Evolutionary conservation across 2,329 filamentous ascomycete genomes (phyloP).

Genomic region (Sporothrix dimorphospora): DNA sequence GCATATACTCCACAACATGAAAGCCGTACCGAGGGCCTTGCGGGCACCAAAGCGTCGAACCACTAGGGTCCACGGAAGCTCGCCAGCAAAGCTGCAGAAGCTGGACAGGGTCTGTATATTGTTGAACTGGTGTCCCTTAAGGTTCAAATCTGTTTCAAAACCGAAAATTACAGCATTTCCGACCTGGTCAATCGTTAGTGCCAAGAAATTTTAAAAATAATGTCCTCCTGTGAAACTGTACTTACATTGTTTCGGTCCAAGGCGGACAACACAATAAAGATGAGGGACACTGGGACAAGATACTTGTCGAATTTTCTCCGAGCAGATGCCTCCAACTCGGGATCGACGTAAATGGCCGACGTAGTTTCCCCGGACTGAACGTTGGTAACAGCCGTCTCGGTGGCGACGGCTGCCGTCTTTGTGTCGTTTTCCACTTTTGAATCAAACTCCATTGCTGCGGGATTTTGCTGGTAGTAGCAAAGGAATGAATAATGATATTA

Average conservation of each 20-base stretch:
- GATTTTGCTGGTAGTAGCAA: too few relatives aligned
- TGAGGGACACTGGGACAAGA: conserved; percentile 29
- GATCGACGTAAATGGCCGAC: conserved; percentile 30
- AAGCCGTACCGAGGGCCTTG: not conserved
- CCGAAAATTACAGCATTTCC: conserved; percentile 30
- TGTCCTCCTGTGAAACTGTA: too few relatives aligned
- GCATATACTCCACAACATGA: conserved; percentile 27
- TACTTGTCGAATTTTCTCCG: conserved; percentile 32
- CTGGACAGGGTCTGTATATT: conserved; percentile 29
- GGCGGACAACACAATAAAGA: conserved; percentile 28
- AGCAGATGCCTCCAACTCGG: conserved; percentile 27
- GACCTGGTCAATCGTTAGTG: not conserved
- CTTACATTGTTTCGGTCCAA: conserved; percentile 22
- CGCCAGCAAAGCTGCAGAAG: conserved; percentile 27
- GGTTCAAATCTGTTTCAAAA: conserved; percentile 23
- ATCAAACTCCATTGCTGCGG: too few relatives aligned
- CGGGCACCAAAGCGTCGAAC: conserved; percentile 28
- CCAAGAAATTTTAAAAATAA: too few relatives aligned
- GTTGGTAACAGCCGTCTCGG: too few relatives aligned
- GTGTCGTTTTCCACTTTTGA: too few relatives aligned
- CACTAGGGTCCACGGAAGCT: conserved; percentile 28
- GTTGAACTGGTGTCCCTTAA: conserved; percentile 24
- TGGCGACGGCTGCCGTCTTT: too few relatives aligned
- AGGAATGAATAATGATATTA: too few relatives aligned
- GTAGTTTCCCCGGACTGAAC: not conserved